These are phyloP conservation scores for Colletotrichum graminicola DNA, from an alignment of 2,329 filamentous ascomycete species.

Conservation along the genomic window DNA sequence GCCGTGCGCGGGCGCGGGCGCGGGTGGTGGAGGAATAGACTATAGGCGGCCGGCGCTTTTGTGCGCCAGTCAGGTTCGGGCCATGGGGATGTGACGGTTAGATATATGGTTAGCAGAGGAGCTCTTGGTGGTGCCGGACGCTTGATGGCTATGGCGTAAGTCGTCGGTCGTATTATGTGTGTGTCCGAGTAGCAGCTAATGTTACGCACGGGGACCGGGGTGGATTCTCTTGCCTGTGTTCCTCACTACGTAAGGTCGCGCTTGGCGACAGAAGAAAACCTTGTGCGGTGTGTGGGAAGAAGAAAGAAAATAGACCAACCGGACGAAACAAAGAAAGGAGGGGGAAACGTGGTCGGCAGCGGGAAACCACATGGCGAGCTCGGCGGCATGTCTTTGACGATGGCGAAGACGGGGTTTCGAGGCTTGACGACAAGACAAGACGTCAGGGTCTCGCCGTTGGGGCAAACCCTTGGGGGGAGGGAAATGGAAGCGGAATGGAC, in stretches of 20 bases:
- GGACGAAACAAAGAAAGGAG: background rate
- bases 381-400: background rate
- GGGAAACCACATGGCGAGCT: constrained; percentile 24
- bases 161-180: background rate
- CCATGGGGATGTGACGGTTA: background rate
- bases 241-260: background rate
- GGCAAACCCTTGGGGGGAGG: background rate
- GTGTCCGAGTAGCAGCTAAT: constrained; percentile 26
- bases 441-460: constrained; percentile 17
- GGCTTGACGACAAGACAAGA: background rate
- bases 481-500: background rate
- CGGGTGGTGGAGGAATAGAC: background rate
- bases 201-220: background rate
- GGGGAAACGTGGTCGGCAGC: constrained; percentile 21
- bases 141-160: background rate
- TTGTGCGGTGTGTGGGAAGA: constrained; percentile 2
- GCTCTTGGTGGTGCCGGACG: constrained; percentile 17
- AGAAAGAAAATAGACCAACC: constrained; percentile 11
- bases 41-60: background rate
- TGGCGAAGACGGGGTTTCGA: background rate
- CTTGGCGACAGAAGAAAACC: background rate
- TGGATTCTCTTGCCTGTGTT: background rate
- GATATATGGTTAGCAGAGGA: constrained; percentile 8
- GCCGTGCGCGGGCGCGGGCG: background rate
- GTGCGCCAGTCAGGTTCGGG: background rate